A percentile compares a stretch with the other conserved stretches of the same genome.
Evolutionary conservation across 305 asterid species (phyloP).

Genomic region (Withania somnifera): DNA sequence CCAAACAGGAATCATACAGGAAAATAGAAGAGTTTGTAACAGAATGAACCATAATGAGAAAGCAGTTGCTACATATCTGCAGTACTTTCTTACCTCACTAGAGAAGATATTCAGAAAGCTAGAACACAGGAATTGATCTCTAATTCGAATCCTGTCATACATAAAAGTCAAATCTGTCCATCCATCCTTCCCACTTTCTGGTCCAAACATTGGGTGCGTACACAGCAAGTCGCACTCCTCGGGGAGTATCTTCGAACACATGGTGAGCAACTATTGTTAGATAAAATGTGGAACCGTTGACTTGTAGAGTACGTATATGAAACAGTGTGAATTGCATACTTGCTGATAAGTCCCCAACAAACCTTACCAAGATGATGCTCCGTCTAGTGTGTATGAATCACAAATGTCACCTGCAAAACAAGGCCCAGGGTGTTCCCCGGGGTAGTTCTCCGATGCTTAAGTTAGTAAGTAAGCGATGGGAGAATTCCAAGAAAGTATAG

Average conservation of each 20-base stretch:
- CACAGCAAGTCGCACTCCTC: slow-evolving; percentile 63
- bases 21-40: not conserved
- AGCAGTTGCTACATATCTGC: not conserved
- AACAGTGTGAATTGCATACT: slow-evolving; percentile 21
- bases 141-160: slow-evolving; percentile 60
- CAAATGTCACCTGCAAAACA: no score
- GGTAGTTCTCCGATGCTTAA: no score
- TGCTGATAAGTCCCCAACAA: no score
- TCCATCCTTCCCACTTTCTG: slow-evolving; percentile 75
- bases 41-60: not conserved
- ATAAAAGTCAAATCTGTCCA: slow-evolving; percentile 63
- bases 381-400: no score
- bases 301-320: not conserved
- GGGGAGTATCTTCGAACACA: slow-evolving; percentile 47
- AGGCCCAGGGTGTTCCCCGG: no score
- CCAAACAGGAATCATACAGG: not conserved
- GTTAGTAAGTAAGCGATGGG: no score
- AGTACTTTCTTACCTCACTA: slow-evolving; percentile 40
- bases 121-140: slow-evolving; percentile 46
- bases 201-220: slow-evolving; percentile 97
- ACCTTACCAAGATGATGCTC: no score
- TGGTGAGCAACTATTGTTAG: not conserved
- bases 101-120: slow-evolving; percentile 57
- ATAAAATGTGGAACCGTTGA: not conserved
- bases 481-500: no score